phyloP scores from a whole-genome alignment of 352 stramenopile genomes.

The Globisporangium radiosum region DNA sequence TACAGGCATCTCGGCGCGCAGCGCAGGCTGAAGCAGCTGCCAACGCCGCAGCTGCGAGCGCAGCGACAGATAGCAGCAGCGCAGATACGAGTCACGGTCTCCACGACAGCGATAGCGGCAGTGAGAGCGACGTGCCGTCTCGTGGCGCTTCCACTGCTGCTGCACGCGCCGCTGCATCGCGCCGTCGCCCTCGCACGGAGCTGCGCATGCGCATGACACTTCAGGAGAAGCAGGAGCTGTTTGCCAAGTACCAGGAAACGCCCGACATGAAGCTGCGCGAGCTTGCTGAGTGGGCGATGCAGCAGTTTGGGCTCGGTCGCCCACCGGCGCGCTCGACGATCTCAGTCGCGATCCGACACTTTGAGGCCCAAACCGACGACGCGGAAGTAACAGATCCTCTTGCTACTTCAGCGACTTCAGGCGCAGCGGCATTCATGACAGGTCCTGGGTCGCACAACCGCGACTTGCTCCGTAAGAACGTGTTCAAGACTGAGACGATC shows the following conservation, averaged over 20 bases:
- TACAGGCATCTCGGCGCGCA: not conserved
- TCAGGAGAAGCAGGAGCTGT: not conserved
- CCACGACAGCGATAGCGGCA: not conserved
- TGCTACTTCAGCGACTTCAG: too few relatives aligned
- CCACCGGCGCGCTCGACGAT: conserved; percentile 2
- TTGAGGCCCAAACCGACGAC: too few relatives aligned
- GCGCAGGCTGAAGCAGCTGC: not conserved
- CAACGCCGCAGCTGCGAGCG: not conserved
- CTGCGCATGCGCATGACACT: conserved; percentile 11
- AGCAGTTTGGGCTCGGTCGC: conserved; percentile 3
- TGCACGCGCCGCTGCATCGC: not conserved
- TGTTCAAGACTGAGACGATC: conserved; percentile 1
- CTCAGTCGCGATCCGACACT: conserved; percentile 3
- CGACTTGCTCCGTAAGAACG: conserved; percentile 5
- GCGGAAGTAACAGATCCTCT: too few relatives aligned
- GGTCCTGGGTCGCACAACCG: not conserved
- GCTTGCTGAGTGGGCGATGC: conserved; percentile 1
- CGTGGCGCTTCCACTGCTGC: not conserved
- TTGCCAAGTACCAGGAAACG: conserved; percentile 3
- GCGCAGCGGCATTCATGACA: not conserved
- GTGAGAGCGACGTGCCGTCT: not conserved
- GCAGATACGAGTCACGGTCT: not conserved
- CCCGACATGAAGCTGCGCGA: conserved; percentile 8
- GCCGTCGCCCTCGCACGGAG: too few relatives aligned
- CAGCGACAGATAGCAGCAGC: not conserved